phyloP scores from a whole-genome alignment of 129 eudicot species.

The Flaveria ramosissima region DNA sequence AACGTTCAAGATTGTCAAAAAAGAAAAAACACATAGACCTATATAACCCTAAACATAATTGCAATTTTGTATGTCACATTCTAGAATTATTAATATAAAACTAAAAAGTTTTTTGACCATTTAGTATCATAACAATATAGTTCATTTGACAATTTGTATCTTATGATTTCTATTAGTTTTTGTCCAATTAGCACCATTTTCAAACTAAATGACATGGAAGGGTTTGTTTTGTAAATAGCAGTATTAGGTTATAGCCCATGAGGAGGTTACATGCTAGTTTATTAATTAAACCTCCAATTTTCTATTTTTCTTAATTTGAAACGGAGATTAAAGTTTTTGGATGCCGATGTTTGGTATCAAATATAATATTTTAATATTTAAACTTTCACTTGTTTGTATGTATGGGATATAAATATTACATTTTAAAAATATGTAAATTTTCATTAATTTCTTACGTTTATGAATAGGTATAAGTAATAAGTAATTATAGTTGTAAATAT shows the following conservation, averaged over 20 bases:
- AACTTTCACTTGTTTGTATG: background rate
- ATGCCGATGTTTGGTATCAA: conserved; percentile 4
- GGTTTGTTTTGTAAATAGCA: background rate
- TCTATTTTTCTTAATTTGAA: background rate
- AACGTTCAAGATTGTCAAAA: too few relatives aligned
- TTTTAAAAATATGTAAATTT: background rate
- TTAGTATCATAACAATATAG: background rate
- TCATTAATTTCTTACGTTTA: background rate
- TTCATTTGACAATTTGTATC: background rate
- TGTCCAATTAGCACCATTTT: background rate
- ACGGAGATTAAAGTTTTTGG: background rate
- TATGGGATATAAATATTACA: background rate
- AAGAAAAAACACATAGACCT: too few relatives aligned
- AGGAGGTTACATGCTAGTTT: background rate
- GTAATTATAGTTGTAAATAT: too few relatives aligned
- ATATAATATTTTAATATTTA: conserved; percentile 1
- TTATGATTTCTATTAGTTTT: background rate
- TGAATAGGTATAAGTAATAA: background rate
- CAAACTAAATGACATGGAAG: conserved; percentile 11
- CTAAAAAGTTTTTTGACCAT: background rate
- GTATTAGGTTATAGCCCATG: conserved; percentile 10
- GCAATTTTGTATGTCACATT: background rate
- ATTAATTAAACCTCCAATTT: background rate
- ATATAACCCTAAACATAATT: too few relatives aligned
- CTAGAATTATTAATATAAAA: background rate